Evolutionary conservation across 305 asterid genomes (phyloP), one percentile per base, ranked within the genome.

Genomic region (Striga hermonthica): DNA sequence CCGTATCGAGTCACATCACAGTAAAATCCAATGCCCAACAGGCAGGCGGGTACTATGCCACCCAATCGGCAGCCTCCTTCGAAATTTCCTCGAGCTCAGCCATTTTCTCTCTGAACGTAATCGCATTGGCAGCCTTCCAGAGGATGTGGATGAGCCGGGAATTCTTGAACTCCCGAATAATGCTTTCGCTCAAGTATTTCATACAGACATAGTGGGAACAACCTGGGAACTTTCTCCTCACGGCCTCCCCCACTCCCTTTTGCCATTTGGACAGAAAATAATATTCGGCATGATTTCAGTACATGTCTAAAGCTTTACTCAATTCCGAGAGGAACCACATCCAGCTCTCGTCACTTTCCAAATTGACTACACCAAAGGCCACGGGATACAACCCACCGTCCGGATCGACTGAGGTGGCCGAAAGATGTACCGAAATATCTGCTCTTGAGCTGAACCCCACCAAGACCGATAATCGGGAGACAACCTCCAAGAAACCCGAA

Each of bases 341-440:
- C 96, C 96, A 88, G 63, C 86, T 84, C 31, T 86, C 94, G 48
- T 84, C 85, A 69, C 81, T 82, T 72, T 84, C 96, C 6, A 68
- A 72, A 49, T 88, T 86, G 58, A 88, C 89, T 59, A 82, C 83
- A 62, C 86, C 87, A 71, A 88, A 79, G 6, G 96, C 94, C 52
- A 88, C 73, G 2, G 83, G 88, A 82, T 84, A 86, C 55, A 88
- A 72, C 37, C 86, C 88, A 64, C 96, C 94, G 68, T 84, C 87
- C 47, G 79, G 80, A 81, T 88, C 96, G 72, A 84, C 79, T 11
- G 94, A 84, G 65, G 88, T 86, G 43, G 96, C 94, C 0, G 89
- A 79, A 56, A 88, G 82, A 67, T 3, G 89, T 82, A 62, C 91
- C 91, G 1, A 81, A 83, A 71, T 88, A 88, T 53, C 84, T 88